Conservation (phyloP, 2,329 filamentous ascomycete genomes). For the Fusarium austroafricanum region DNA sequence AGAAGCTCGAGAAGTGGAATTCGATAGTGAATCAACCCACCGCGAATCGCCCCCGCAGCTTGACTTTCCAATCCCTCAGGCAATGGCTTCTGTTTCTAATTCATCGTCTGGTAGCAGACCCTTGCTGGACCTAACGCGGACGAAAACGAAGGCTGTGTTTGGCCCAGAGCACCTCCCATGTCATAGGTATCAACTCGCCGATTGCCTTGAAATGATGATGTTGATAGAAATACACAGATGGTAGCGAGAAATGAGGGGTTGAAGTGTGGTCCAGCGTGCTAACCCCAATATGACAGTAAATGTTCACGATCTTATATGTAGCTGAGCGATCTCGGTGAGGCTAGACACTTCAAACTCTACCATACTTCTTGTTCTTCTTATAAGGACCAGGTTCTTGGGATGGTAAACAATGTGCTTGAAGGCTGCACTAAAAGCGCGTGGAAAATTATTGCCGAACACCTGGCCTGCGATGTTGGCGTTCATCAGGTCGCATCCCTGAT, state of each 20-base stretch:
- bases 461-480: conserved; percentile 40
- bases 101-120: not conserved
- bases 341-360: too few relatives aligned
- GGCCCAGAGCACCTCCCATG: not conserved
- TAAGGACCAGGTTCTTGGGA: too few relatives aligned
- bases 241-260: too few relatives aligned
- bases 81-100: not conserved
- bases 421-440: conserved; percentile 25
- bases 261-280: too few relatives aligned
- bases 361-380: too few relatives aligned
- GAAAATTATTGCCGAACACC: conserved; percentile 41
- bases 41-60: conserved; percentile 26
- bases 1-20: not conserved
- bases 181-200: not conserved
- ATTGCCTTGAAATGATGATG: too few relatives aligned
- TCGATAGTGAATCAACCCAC: conserved; percentile 22
- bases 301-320: too few relatives aligned
- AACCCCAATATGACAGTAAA: too few relatives aligned
- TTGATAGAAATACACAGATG: too few relatives aligned
- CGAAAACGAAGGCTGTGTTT: conserved; percentile 2
- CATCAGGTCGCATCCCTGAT: conserved; percentile 42
- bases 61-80: not conserved
- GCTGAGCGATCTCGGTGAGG: too few relatives aligned
- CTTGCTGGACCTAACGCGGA: conserved; percentile 6
- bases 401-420: too few relatives aligned